Evolutionary conservation across 495 filamentous ascomycete species (phyloP), one percentile per base, ranked within the genome.

Genomic region (Podospora bellae-mahoneyi): DNA sequence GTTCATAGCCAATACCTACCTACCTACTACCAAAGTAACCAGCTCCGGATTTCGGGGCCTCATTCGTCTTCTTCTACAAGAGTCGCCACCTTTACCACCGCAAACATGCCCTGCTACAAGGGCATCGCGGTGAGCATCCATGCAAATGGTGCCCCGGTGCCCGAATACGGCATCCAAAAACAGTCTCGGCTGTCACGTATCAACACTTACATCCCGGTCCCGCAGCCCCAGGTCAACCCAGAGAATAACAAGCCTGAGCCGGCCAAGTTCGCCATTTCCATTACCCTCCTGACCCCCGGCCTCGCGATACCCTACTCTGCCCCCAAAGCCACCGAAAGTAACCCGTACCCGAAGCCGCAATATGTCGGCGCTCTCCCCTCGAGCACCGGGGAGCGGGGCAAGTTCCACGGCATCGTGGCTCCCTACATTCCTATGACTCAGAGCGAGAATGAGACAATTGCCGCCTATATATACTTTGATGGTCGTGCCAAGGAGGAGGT

Each of bases 401-500:
- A 79, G 66, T 76, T 75, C 73, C 74, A 77, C 67, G 88, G 89
- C 69, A 79, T 86, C 32, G 88, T 96, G n/a, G 86, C 84, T 57
- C 92, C 93, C 1, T 99, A 99, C 77, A 88, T 92, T 66, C 91
- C 94, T 3, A 84, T 96, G 78, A 97, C 94, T 5, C 87, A 88
- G 54, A 94, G 91, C 26, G 88, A 91, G 61, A 97, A 97, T 74
- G 95, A 98, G 79, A 97, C 96, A 2, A 92, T 99, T 64, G 95
- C 95, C 19, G 95, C 95, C 15, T 99, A 99, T 75, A 97, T 99
- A 66, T 98, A 98, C 81, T 99, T 99, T 74, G 95, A 99, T 78
- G 95, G 95, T 15, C 84, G 96, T 61, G 84, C 87, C 32, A 98
- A 99, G 79, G 95, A 99, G 73, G 95, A 99, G 77, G 96, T 98